Evolutionary conservation across 306 rosid genomes (phyloP).

Genomic region (Phaseolus lunatus): DNA sequence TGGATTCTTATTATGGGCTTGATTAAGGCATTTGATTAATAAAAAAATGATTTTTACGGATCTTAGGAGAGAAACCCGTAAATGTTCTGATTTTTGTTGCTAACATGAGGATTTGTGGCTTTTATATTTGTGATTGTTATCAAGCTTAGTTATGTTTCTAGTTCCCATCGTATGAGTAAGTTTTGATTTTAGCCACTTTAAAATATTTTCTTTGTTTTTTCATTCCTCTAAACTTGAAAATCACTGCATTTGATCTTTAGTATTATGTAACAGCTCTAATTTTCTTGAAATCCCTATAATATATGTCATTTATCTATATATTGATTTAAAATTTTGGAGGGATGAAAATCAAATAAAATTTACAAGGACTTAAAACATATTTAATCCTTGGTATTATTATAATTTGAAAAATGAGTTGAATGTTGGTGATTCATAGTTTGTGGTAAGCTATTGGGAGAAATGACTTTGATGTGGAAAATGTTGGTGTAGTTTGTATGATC

Average conservation of each 20-base stretch:
- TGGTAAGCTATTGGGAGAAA: constrained; percentile 21
- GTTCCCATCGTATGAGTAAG: too few relatives aligned
- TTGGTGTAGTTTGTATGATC: constrained; percentile 70
- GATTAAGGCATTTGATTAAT: background rate
- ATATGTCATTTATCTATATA: too few relatives aligned
- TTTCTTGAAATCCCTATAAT: too few relatives aligned
- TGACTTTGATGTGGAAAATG: constrained; percentile 33
- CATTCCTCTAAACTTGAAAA: too few relatives aligned
- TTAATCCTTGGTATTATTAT: background rate
- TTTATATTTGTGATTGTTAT: background rate
- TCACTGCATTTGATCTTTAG: too few relatives aligned
- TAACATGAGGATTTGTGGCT: background rate
- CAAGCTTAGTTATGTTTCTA: too few relatives aligned
- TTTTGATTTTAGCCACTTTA: too few relatives aligned
- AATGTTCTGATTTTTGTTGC: constrained; percentile 7
- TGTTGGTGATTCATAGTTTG: background rate
- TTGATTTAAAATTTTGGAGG: too few relatives aligned
- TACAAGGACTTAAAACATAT: too few relatives aligned
- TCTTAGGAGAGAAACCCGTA: constrained; percentile 28
- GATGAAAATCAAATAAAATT: too few relatives aligned
- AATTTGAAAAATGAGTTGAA: constrained; percentile 15
- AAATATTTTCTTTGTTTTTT: too few relatives aligned
- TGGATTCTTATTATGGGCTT: background rate
- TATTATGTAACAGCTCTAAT: too few relatives aligned
- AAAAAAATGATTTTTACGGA: constrained; percentile 8